Evolutionary conservation across 768 basidiomycete genomes (phyloP).

Genomic region (Leccinum pellstonianum): DNA sequence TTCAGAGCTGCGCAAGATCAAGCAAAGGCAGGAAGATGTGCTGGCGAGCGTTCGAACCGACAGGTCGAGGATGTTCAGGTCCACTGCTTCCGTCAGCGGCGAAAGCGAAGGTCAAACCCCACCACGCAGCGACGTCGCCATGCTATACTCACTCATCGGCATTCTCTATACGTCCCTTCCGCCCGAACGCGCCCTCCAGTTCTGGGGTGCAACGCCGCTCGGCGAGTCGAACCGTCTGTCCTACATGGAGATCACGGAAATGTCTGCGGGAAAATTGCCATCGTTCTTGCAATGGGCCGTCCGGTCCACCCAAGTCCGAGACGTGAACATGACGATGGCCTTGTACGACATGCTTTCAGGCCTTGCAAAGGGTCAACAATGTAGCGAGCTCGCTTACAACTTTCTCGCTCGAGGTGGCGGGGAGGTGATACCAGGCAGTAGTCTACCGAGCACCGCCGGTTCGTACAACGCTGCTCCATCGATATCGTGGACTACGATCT

Average conservation of each 20-base stretch:
- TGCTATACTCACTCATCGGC: slow-evolving; percentile 81
- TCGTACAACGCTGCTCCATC: slow-evolving; percentile 48
- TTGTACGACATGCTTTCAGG: slow-evolving; percentile 89
- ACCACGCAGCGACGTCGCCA: too few species aligned
- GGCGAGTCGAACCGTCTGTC: slow-evolving; percentile 40
- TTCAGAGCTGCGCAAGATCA: too few species aligned
- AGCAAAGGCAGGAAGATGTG: too few species aligned
- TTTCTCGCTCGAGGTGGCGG: too few species aligned
- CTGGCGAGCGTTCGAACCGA: too few species aligned
- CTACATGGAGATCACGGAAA: slow-evolving; percentile 61
- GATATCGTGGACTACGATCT: slow-evolving; percentile 78
- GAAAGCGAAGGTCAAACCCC: too few species aligned
- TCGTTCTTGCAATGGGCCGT: slow-evolving; percentile 89
- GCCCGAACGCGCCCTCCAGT: slow-evolving; percentile 76
- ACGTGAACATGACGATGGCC: slow-evolving; percentile 71
- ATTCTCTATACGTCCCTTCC: slow-evolving; percentile 74
- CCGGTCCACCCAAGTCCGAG: slow-evolving; percentile 77
- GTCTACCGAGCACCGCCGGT: slow-evolving; percentile 37
- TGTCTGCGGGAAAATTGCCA: slow-evolving; percentile 60
- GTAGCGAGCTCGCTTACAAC: slow-evolving; percentile 79
- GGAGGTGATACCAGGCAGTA: slow-evolving; percentile 63
- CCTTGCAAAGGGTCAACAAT: slow-evolving; percentile 78
- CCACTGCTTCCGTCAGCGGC: too few species aligned
- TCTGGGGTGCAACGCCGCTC: slow-evolving; percentile 71
- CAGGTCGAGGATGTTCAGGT: too few species aligned